Percentiles rank a stretch among this genome's conserved stretches.
phyloP scores from a whole-genome alignment of 805 yeast species.

The Yamadazyma laniorum region DNA sequence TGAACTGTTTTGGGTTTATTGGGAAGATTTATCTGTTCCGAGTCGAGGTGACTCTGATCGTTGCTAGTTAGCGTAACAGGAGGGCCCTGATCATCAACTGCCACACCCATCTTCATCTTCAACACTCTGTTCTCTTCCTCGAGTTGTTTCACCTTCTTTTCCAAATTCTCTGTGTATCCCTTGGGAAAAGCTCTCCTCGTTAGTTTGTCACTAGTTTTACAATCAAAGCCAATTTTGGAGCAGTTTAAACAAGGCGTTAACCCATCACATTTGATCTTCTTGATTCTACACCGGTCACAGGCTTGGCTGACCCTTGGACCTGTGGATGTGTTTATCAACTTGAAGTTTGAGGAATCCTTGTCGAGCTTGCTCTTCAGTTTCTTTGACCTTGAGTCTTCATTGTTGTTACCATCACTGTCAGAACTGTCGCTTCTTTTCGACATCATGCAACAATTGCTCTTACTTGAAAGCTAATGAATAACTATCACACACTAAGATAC shows the following conservation, averaged over 20 bases:
- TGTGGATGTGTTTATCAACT: constrained; percentile 36
- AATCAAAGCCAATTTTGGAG: constrained; percentile 58
- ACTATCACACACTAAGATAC: no score
- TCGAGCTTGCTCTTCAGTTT: constrained; percentile 12
- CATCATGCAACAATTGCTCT: constrained; percentile 1
- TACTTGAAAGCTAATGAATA: background rate
- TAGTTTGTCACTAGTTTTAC: constrained; percentile 70
- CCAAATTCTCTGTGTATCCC: constrained; percentile 77
- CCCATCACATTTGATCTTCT: constrained; percentile 77
- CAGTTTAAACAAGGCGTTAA: constrained; percentile 71
- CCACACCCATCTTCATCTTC: constrained; percentile 23
- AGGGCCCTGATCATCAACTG: background rate
- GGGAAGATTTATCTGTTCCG: background rate
- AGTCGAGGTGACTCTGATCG: background rate
- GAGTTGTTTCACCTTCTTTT: constrained; percentile 55
- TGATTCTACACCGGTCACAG: constrained; percentile 76
- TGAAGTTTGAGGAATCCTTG: constrained; percentile 27
- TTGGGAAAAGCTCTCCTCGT: constrained; percentile 78
- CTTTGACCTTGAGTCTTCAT: background rate
- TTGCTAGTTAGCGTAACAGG: background rate
- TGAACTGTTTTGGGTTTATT: constrained; percentile 9
- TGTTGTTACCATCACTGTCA: constrained; percentile 3
- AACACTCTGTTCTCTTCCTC: constrained; percentile 54
- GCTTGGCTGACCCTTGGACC: constrained; percentile 69
- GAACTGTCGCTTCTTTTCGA: constrained; percentile 6